A percentile compares a stretch with the other conserved stretches of the same genome.
These are phyloP conservation scores for Geotrichum aggregatum DNA, from an alignment of 1,139 yeast genomes.

Conservation along the genomic window DNA sequence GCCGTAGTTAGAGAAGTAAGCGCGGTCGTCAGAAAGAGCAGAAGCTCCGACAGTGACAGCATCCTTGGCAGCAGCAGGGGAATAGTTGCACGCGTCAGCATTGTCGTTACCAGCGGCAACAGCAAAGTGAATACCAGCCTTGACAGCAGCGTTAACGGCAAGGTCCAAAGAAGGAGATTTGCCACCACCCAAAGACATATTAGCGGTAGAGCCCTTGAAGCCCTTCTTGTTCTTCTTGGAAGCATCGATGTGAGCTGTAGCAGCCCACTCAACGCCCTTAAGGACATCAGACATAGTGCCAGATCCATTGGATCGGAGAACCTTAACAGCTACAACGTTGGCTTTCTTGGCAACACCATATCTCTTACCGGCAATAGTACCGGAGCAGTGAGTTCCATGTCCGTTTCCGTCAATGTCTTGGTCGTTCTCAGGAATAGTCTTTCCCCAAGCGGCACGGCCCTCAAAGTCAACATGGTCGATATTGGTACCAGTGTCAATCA, in stretches of 20 bases:
- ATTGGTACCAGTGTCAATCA: conserved; percentile 87
- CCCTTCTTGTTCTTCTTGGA: conserved; percentile 45
- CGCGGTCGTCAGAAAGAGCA: conserved; percentile 47
- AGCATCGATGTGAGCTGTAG: conserved; percentile 39
- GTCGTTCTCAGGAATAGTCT: conserved; percentile 81
- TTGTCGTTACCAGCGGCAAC: conserved; percentile 68
- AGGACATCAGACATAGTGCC: conserved; percentile 50
- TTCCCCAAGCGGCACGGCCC: conserved; percentile 93
- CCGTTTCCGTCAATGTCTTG: conserved; percentile 87
- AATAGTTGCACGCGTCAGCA: conserved; percentile 57
- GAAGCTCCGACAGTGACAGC: conserved; percentile 63
- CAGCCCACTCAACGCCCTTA: conserved; percentile 46
- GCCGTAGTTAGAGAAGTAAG: conserved; percentile 62
- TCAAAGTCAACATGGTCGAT: conserved; percentile 71
- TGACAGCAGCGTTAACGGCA: conserved; percentile 58
- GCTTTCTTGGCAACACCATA: conserved; percentile 66
- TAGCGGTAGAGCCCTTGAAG: conserved; percentile 53
- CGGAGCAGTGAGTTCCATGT: conserved; percentile 66
- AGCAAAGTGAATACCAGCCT: conserved; percentile 57
- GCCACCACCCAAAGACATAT: conserved; percentile 63
- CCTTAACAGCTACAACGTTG: conserved; percentile 55
- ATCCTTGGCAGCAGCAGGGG: conserved; percentile 58
- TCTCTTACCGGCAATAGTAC: conserved; percentile 55
- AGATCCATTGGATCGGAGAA: conserved; percentile 48
- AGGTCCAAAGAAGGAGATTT: conserved; percentile 50